Evolutionary conservation across 2,329 filamentous ascomycete genomes (phyloP), one percentile per base, ranked within the genome.

Genomic region (Tolypocladium guangdongense): DNA sequence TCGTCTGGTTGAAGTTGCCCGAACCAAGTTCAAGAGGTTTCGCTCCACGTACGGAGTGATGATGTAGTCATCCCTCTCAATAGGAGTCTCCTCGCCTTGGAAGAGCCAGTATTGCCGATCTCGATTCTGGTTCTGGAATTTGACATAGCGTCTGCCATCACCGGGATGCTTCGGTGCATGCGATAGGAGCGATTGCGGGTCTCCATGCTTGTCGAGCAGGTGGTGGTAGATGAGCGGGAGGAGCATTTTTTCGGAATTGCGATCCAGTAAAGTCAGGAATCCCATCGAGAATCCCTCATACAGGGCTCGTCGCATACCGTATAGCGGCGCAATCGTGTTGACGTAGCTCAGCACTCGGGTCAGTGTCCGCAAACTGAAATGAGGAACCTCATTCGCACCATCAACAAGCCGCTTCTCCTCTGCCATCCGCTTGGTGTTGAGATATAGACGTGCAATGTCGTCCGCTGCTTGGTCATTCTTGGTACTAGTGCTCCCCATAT

Each of bases 201-300:
- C 88, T 20, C 67, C 68, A 54, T 86, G 78, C 60, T 80, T 84
- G 36, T 83, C 82, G 22, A 96, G 82, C 2, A 99, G 78, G 63
- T 93, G 81, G 58, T 90, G 83, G 53, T 88, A 81, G 52, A 99
- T 90, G 30, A 95, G 72, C 1, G 91, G 89, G 48, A 87, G 74
- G 4, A 97, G 78, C 50, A 90, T 74, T 55, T 82, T 79, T 67
- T 96, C 90, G 0, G 93, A 97, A 33, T 86, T 81, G 62, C 83
- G 81, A 63, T 92, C 86, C 14, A 99, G 77, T 7, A 96, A 80
- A 0, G 95, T 99, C 54, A 96, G 74, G 64, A 99, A 99, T 50
- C 91, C 93, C 95, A 99, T 99, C 18, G 89, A 90, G 65, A 97
- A 97, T 0, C 93, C 95, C 74, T 99, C 93, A 58, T 88, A 96